Evolutionary conservation across 805 yeast genomes (phyloP).

Genomic region (Starmerella kuoi): DNA sequence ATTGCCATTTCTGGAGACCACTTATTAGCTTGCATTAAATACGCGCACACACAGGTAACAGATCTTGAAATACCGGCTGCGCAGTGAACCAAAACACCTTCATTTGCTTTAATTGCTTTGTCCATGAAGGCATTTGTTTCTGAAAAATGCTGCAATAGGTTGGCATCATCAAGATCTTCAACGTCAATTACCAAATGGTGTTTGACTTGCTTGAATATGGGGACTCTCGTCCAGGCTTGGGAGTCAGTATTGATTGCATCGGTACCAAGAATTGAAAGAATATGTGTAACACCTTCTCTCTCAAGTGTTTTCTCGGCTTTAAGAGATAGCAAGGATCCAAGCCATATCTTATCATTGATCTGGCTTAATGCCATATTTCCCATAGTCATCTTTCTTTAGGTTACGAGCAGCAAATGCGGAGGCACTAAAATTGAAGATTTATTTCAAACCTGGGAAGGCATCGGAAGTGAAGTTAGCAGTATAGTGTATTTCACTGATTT

Average conservation of each 20-base stretch:
- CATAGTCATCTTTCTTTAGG: too few relatives aligned
- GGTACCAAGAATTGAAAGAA: constrained; percentile 50
- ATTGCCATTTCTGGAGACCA: constrained; percentile 45
- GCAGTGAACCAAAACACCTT: constrained; percentile 34
- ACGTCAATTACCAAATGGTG: constrained; percentile 36
- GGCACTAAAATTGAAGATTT: too few relatives aligned
- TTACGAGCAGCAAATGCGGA: too few relatives aligned
- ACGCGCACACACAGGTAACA: constrained; percentile 75
- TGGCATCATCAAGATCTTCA: constrained; percentile 58
- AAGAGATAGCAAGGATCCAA: constrained; percentile 63
- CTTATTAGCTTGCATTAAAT: constrained; percentile 69
- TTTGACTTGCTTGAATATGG: constrained; percentile 8
- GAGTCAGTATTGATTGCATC: constrained; percentile 8
- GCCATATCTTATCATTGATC: constrained; percentile 65
- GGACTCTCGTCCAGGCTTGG: constrained; percentile 7
- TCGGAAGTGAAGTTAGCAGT: too few relatives aligned
- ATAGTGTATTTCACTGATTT: too few relatives aligned
- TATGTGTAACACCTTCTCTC: constrained; percentile 50
- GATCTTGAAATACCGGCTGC: constrained; percentile 92
- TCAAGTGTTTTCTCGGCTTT: constrained; percentile 40
- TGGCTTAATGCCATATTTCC: constrained; percentile 36
- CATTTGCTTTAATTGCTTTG: constrained; percentile 32
- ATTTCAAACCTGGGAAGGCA: too few relatives aligned
- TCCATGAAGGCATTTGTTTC: constrained; percentile 56
- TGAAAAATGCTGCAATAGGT: constrained; percentile 52